These are phyloP conservation scores for Lactarius hengduanensis DNA, from an alignment of 768 basidiomycete species.

Conservation along the genomic window DNA sequence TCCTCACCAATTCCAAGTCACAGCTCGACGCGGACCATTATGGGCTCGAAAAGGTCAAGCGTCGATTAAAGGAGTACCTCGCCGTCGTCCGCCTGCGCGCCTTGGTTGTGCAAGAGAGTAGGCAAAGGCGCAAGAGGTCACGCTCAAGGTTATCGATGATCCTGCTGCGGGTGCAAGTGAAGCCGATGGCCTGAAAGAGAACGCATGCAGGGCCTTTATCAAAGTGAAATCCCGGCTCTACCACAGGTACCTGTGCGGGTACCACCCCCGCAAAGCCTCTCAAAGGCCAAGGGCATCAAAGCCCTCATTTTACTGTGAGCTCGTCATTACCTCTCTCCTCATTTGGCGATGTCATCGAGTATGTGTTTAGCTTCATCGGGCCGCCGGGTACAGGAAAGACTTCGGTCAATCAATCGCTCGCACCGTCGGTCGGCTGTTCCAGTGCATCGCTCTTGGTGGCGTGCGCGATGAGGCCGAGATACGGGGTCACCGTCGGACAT, in stretches of 20 bases:
- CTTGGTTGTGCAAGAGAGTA: slow-evolving; percentile 27
- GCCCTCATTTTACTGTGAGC: slow-evolving; percentile 70
- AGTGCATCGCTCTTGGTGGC: slow-evolving; percentile 88
- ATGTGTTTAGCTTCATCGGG: slow-evolving; percentile 65
- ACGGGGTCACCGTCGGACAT: slow-evolving; percentile 77
- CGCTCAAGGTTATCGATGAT: slow-evolving; percentile 24
- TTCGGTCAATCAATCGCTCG: slow-evolving; percentile 82
- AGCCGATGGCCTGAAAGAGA: slow-evolving; percentile 19
- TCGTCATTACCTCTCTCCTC: not conserved
- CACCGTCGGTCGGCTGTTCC: slow-evolving; percentile 81
- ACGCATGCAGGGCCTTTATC: slow-evolving; percentile 5
- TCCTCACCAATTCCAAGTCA: slow-evolving; percentile 65
- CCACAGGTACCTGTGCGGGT: not conserved
- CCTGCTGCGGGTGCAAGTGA: slow-evolving; percentile 20
- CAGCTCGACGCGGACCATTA: slow-evolving; percentile 91
- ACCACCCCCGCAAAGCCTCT: slow-evolving; percentile 1
- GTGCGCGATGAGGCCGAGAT: slow-evolving; percentile 92
- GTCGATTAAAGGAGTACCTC: slow-evolving; percentile 86
- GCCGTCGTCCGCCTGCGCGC: slow-evolving; percentile 70
- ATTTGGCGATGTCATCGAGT: slow-evolving; percentile 5
- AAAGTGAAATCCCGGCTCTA: slow-evolving; percentile 25
- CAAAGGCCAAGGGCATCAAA: slow-evolving; percentile 48
- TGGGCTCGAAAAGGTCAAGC: slow-evolving; percentile 93
- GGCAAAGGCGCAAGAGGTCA: slow-evolving; percentile 25
- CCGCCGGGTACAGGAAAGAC: slow-evolving; percentile 93